Conservation (phyloP, 2,329 filamentous ascomycete species). For the Claviceps sorghi region DNA sequence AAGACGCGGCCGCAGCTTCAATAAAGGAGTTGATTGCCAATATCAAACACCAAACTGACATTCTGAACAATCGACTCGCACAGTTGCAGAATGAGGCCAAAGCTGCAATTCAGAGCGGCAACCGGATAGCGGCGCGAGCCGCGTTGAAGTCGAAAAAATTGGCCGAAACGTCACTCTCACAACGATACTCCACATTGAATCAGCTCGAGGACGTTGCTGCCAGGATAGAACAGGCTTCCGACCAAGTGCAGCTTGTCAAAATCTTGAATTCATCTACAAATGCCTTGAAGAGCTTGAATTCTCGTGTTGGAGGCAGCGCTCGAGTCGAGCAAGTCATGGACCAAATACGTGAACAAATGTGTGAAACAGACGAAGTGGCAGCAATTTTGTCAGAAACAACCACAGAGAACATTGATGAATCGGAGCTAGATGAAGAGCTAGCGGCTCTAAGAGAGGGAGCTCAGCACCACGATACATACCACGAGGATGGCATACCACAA, state of each 20-base stretch:
- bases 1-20: conserved; percentile 71
- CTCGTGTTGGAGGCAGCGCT: conserved; percentile 61
- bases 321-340: conserved; percentile 64
- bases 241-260: conserved; percentile 69
- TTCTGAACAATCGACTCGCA: conserved; percentile 52
- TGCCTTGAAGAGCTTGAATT: conserved; percentile 59
- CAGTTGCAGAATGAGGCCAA: conserved; percentile 51
- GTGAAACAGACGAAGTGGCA: conserved; percentile 66
- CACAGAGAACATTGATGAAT: conserved; percentile 51
- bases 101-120: conserved; percentile 56
- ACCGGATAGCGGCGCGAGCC: conserved; percentile 59
- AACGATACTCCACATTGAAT: conserved; percentile 55
- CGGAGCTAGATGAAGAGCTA: conserved; percentile 76
- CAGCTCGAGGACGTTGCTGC: conserved; percentile 73
- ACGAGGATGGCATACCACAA: conserved; percentile 30
- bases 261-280: conserved; percentile 67
- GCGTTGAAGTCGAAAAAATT: conserved; percentile 72
- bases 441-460: conserved; percentile 55
- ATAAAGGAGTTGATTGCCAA: conserved; percentile 66
- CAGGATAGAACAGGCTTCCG: conserved; percentile 74
- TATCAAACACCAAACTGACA: conserved; percentile 56
- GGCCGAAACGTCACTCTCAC: conserved; percentile 57
- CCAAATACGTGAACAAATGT: conserved; percentile 64
- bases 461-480: conserved; percentile 29
- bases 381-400: conserved; percentile 55